A percentile compares a stretch with the other conserved stretches of the same genome.
Conservation (phyloP, 2,329 filamentous ascomycete genomes). For the Pseudonectria buxi region DNA sequence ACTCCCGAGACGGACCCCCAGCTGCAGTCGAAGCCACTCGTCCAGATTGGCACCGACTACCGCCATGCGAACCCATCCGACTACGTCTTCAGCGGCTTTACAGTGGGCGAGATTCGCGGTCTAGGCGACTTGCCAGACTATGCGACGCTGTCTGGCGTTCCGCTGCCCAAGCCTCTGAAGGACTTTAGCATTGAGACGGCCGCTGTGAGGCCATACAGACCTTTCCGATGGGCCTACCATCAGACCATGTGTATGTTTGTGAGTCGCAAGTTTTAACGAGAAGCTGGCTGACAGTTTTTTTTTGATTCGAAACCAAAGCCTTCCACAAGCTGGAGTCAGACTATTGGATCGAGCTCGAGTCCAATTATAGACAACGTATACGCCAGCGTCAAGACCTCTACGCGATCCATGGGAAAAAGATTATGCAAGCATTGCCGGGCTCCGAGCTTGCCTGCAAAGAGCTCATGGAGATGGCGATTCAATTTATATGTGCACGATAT, state of each 20-base stretch:
- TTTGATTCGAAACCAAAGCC: conserved; percentile 40
- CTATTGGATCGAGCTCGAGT: conserved; percentile 87
- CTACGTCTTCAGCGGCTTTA: conserved; percentile 63
- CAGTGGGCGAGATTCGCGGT: conserved; percentile 59
- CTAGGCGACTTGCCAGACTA: conserved; percentile 78
- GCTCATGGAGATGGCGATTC: conserved; percentile 77
- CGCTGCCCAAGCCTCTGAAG: conserved; percentile 55
- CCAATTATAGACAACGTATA: conserved; percentile 61
- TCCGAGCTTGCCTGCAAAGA: conserved; percentile 77
- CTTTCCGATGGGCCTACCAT: conserved; percentile 78
- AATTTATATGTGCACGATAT: conserved; percentile 73
- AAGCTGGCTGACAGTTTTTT: no score
- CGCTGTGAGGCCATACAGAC: conserved; percentile 67
- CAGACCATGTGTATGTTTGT: conserved; percentile 73
- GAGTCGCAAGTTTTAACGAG: no score
- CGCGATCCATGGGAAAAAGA: conserved; percentile 51
- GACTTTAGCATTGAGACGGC: conserved; percentile 65
- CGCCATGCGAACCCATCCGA: conserved; percentile 25
- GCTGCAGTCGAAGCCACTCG: conserved; percentile 14
- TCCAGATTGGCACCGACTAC: conserved; percentile 30
- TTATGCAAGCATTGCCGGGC: conserved; percentile 65
- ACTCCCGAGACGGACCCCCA: conserved; percentile 6
- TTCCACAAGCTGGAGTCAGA: conserved; percentile 71
- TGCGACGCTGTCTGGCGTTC: conserved; percentile 65
- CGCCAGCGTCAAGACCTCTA: conserved; percentile 61